Conservation (phyloP, 2,329 filamentous ascomycete species). For the Colletotrichum sansevieriae region DNA sequence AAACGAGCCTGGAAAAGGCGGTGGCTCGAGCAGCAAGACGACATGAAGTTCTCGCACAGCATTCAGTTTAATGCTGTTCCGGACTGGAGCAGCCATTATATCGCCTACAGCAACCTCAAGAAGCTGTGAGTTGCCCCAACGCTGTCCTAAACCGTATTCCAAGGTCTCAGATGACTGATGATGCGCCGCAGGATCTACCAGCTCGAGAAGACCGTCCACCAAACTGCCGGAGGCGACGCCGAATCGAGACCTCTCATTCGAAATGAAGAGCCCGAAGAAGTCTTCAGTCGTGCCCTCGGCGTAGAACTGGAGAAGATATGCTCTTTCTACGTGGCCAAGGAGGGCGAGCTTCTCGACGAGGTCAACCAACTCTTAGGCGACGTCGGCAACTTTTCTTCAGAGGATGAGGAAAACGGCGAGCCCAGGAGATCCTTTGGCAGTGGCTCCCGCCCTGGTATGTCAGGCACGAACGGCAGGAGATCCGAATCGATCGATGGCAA, state of each 20-base stretch:
- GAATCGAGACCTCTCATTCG: conserved; percentile 88
- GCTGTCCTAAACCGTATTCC: neutral
- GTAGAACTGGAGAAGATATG: conserved; percentile 94
- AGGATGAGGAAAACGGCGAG: conserved; percentile 49
- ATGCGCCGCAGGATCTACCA: conserved; percentile 82
- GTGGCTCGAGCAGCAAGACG: conserved; percentile 80
- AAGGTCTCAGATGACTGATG: conserved; percentile 14
- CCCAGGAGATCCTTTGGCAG: conserved; percentile 42
- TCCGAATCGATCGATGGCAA: conserved; percentile 66
- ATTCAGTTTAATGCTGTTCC: conserved; percentile 99
- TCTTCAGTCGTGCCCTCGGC: conserved; percentile 86
- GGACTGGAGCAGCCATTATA: conserved; percentile 99
- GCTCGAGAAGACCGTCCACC: conserved; percentile 87
- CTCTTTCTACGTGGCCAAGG: conserved; percentile 90
- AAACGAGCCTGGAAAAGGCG: conserved; percentile 74
- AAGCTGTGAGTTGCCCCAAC: conserved; percentile 78
- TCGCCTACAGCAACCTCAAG: conserved; percentile 98
- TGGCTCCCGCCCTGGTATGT: conserved; percentile 42
- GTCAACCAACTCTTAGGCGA: conserved; percentile 83
- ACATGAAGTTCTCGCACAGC: conserved; percentile 99
- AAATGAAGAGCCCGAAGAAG: conserved; percentile 79
- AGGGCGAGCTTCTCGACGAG: conserved; percentile 87
- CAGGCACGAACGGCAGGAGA: conserved; percentile 57
- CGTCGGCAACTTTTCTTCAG: conserved; percentile 73
- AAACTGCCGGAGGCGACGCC: conserved; percentile 73